Evolutionary conservation across 2,329 filamentous ascomycete genomes (phyloP).

Genomic region (Lachnellula willkommii): DNA sequence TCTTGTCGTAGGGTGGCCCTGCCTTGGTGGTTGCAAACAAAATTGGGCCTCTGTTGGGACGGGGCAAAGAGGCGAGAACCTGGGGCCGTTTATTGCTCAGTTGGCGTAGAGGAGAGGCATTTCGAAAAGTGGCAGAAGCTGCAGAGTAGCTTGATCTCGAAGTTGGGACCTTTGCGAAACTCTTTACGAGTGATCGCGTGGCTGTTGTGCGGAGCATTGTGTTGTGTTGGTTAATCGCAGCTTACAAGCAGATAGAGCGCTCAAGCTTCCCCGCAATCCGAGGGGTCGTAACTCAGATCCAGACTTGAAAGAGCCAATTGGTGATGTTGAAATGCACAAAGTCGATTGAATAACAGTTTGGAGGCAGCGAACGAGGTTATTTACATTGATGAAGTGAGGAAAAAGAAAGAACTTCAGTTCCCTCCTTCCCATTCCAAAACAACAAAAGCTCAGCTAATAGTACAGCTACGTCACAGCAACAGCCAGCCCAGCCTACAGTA

Average conservation of each 20-base stretch:
- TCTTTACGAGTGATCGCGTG: constrained; percentile 27
- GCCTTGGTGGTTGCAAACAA: constrained; percentile 37
- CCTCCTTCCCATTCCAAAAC: background rate
- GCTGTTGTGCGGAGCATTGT: constrained; percentile 30
- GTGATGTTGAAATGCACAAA: constrained; percentile 5
- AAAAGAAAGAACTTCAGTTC: background rate
- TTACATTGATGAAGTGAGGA: background rate
- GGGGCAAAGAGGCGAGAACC: constrained; percentile 9
- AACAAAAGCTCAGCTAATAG: constrained; percentile 8
- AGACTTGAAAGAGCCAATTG: constrained; percentile 12
- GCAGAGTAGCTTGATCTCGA: constrained; percentile 23
- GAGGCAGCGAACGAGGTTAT: constrained; percentile 1
- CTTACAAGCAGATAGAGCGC: constrained; percentile 5
- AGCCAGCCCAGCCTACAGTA: background rate
- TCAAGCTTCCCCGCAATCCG: constrained; percentile 23
- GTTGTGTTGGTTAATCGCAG: constrained; percentile 13
- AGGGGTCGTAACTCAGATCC: constrained; percentile 1
- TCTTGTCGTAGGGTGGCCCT: constrained; percentile 33
- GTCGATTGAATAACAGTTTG: background rate
- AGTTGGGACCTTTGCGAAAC: constrained; percentile 22
- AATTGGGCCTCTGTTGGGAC: constrained; percentile 40
- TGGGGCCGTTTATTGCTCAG: constrained; percentile 25
- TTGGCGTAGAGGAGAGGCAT: constrained; percentile 15
- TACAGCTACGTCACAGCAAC: constrained; percentile 7
- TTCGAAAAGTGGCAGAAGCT: constrained; percentile 22